A percentile compares a stretch with the other conserved stretches of the same genome.
Conservation (phyloP, 2,329 filamentous ascomycete genomes). For the Xylaria hypoxylon region DNA sequence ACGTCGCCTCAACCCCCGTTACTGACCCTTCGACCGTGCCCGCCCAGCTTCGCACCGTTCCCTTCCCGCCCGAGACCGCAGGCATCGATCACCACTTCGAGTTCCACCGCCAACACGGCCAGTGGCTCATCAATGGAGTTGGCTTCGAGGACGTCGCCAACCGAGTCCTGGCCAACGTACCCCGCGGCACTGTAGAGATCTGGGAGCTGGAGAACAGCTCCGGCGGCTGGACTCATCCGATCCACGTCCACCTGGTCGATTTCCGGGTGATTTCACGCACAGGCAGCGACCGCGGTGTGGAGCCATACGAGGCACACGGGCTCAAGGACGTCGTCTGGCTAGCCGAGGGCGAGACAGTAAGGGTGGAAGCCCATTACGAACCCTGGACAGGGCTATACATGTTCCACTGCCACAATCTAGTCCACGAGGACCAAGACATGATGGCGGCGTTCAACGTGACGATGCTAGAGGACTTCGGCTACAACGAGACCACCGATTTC, state of each 20-base stretch:
- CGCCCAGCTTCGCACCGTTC: slow-evolving; percentile 51
- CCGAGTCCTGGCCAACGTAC: slow-evolving; percentile 61
- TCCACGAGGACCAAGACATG: slow-evolving; percentile 61
- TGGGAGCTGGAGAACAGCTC: slow-evolving; percentile 63
- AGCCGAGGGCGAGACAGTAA: slow-evolving; percentile 61
- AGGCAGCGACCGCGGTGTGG: slow-evolving; percentile 57
- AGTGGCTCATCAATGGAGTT: slow-evolving; percentile 65
- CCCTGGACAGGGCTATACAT: slow-evolving; percentile 66
- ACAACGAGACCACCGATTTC: slow-evolving; percentile 53
- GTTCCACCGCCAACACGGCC: slow-evolving; percentile 58
- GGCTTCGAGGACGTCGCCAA: slow-evolving; percentile 59
- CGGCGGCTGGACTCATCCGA: slow-evolving; percentile 64
- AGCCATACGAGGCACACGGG: slow-evolving; percentile 65
- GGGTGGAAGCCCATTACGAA: slow-evolving; percentile 63
- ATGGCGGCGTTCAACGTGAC: slow-evolving; percentile 61
- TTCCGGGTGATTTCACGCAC: slow-evolving; percentile 64
- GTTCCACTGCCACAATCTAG: slow-evolving; percentile 62
- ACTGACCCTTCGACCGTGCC: slow-evolving; percentile 54
- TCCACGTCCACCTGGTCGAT: slow-evolving; percentile 70
- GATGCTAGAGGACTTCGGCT: slow-evolving; percentile 53
- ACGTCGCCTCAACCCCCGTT: slow-evolving; percentile 56
- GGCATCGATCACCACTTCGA: slow-evolving; percentile 58
- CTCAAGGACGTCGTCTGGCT: slow-evolving; percentile 71
- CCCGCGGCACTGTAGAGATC: slow-evolving; percentile 60
- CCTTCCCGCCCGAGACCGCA: slow-evolving; percentile 53